Conservation (phyloP, 108 stramenopile species). For the Stephanodiscus triporus region DNA sequence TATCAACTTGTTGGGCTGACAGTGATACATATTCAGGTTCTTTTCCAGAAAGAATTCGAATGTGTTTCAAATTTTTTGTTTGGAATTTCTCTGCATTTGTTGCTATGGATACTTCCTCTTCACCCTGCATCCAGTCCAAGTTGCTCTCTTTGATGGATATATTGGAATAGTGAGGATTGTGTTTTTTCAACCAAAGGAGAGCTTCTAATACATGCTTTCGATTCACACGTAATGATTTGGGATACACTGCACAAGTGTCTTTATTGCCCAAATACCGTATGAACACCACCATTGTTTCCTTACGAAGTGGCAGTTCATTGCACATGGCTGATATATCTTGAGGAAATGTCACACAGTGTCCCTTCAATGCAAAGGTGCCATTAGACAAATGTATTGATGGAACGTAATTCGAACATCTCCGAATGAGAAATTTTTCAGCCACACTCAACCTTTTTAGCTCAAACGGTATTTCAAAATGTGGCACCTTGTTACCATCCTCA, state of each 20-base stretch:
- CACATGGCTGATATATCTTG: neutral
- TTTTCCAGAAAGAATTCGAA: too few relatives aligned
- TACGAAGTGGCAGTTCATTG: neutral
- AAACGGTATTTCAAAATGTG: neutral
- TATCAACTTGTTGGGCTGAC: too few relatives aligned
- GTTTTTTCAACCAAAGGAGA: slow-evolving; percentile 4
- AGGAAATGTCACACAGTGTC: neutral
- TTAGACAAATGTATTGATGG: neutral
- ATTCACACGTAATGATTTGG: neutral
- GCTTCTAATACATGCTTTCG: neutral
- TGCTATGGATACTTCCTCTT: neutral
- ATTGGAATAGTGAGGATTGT: neutral
- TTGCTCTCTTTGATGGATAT: neutral
- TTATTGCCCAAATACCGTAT: neutral
- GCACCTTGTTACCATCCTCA: neutral
- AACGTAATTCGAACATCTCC: neutral
- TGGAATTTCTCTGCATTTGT: too few relatives aligned
- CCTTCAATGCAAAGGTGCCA: neutral
- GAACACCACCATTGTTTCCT: neutral
- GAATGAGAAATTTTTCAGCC: neutral
- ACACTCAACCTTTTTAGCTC: neutral
- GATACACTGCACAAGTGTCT: neutral
- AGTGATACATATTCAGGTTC: too few relatives aligned
- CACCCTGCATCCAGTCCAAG: neutral
- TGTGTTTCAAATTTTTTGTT: too few relatives aligned